Base-by-base conservation (phyloP, 2,329 filamentous ascomycete genomes). In the Colletotrichum destructivum region DNA sequence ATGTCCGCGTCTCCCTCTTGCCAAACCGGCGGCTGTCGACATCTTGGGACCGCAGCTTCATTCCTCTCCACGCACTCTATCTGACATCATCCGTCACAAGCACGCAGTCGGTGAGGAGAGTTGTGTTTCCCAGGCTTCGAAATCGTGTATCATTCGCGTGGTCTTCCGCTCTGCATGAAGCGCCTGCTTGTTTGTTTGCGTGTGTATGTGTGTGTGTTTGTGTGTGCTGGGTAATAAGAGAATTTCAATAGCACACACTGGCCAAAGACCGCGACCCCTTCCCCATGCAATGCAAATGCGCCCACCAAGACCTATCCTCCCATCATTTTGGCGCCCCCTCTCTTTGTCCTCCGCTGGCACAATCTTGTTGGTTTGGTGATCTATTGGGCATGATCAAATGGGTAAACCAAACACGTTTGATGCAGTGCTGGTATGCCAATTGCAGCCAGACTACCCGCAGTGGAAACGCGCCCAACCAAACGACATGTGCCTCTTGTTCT, bases 231-330 rank as follows among this genome's bases (percentile, higher is more conserved):
- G 31, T 7, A 7, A 38, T 38, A 38, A 13, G 23, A 38, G 23
- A 52, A 31, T 38, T 26, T 47, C n/a, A 21, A 38, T 38, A 38
- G 35, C 35, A 38, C 35, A 2, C 64, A 46, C 2, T 26, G 44
- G 52, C 62, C 52, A 60, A 40, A 44, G 42, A 26, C 52, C 42
- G 6, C 35, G 9, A 38, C 35, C 35, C 35, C 35, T 38, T 38
- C 35, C 35, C 38, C 40, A 67, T 62, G 47, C 56, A 67, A 62
- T 54, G 40, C 57, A 66, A 16, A n/a, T 63, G 49, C 49, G 61
- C 61, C 35, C 35, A 13, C 6, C 40, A 57, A 23, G 21, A 40
- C n/a, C 15, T 51, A 38, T 52, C 23, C 13, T 40, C 54, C 42
- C 12, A 64, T 42, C 60, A 12, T 11, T 16, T 15, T 31, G 26